Evolutionary conservation across 2,329 filamentous ascomycete species (phyloP).

Genomic region (Fusarium torulosum): DNA sequence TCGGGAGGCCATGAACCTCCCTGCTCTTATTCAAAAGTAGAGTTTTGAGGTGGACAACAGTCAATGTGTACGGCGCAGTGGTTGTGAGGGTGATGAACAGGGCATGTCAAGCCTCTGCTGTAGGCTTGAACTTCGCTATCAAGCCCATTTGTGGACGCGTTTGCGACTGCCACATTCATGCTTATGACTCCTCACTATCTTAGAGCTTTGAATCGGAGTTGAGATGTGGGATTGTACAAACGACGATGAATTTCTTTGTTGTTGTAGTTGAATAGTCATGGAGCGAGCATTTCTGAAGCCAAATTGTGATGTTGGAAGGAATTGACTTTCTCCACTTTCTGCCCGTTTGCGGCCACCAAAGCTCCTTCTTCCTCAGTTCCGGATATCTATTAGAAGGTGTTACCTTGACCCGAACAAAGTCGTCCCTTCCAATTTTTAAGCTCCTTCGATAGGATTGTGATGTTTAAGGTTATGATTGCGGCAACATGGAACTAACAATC

Average conservation of each 20-base stretch:
- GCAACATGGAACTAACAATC: background rate
- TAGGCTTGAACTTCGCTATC: conserved; percentile 33
- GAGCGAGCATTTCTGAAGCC: background rate
- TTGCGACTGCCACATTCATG: conserved; percentile 22
- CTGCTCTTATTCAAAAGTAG: background rate
- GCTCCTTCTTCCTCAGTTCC: conserved; percentile 4
- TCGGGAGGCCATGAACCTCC: conserved; percentile 28
- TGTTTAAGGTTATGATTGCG: conserved; percentile 11
- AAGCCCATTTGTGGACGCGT: conserved; percentile 39
- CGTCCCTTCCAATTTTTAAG: background rate
- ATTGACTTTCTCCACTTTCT: conserved; percentile 22
- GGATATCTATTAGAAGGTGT: background rate
- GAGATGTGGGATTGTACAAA: background rate
- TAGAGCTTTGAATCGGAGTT: background rate
- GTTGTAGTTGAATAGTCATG: background rate
- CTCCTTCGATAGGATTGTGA: background rate
- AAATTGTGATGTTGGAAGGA: conserved; percentile 5
- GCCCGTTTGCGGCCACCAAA: conserved; percentile 23
- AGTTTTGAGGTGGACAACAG: conserved; percentile 5
- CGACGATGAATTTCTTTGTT: background rate
- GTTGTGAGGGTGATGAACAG: background rate
- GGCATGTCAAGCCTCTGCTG: conserved; percentile 3
- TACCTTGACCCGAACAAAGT: background rate
- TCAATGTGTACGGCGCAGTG: conserved; percentile 5
- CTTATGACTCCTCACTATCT: background rate